phyloP scores from a whole-genome alignment of 75 land plant genomes.

The Sequoia sempervirens region DNA sequence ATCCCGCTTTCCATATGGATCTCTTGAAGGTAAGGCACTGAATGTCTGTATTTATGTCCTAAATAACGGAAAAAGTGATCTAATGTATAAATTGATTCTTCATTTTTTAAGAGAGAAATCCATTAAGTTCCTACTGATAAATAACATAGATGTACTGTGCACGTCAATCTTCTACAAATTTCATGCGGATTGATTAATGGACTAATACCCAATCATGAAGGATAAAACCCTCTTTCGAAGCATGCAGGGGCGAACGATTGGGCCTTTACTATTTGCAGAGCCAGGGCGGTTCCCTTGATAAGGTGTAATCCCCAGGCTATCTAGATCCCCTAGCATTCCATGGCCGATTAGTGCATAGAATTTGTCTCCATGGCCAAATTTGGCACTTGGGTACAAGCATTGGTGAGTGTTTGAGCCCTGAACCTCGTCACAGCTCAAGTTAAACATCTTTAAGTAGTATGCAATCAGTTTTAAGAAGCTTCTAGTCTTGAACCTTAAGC shows the following conservation, averaged over 20 bases:
- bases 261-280: not conserved
- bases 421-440: not conserved
- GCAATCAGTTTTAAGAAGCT: not conserved
- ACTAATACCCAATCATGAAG: not conserved
- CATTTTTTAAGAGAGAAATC: not conserved
- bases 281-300: not conserved
- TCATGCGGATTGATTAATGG: not conserved
- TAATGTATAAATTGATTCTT: not conserved
- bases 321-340: not conserved
- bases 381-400: not conserved
- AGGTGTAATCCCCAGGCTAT: not conserved
- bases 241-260: not conserved
- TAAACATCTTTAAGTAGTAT: not conserved
- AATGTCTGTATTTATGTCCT: not conserved
- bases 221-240: not conserved
- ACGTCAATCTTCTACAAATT: not conserved
- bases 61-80: not conserved
- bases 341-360: not conserved
- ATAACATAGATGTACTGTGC: not conserved
- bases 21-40: constrained; percentile 34
- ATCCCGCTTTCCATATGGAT: constrained; percentile 41
- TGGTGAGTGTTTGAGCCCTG: not conserved
- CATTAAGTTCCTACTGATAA: not conserved
- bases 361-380: not conserved
- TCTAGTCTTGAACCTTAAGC: not conserved